Conservation (phyloP, 768 basidiomycete species). For the Gloeopeniophorella convolvens region DNA sequence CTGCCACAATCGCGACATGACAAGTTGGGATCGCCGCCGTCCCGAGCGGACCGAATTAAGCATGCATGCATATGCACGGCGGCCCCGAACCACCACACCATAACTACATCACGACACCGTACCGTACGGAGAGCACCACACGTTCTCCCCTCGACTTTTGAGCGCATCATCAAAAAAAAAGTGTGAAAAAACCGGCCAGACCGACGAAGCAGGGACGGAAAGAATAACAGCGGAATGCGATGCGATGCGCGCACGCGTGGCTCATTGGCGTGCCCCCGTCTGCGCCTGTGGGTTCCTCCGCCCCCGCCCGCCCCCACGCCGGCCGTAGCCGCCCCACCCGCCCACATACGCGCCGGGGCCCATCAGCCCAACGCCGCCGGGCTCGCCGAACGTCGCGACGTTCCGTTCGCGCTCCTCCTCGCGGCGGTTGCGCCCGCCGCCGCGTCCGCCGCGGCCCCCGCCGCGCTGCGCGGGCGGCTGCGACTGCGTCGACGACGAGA, state of each 20-base stretch:
- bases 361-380: slow-evolving; percentile 70
- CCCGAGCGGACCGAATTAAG: too few species aligned
- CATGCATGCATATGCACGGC: too few species aligned
- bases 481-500: slow-evolving; percentile 42
- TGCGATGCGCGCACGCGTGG: background rate
- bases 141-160: too few species aligned
- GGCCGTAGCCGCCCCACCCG: slow-evolving; percentile 68
- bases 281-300: slow-evolving; percentile 28
- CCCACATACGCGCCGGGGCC: slow-evolving; percentile 76
- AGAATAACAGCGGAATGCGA: background rate
- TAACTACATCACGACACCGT: too few species aligned
- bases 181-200: too few species aligned
- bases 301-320: slow-evolving; percentile 39
- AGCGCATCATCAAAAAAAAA: too few species aligned
- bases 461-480: slow-evolving; percentile 31
- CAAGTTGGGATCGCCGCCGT: too few species aligned
- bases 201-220: background rate
- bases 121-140: too few species aligned
- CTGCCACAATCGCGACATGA: too few species aligned
- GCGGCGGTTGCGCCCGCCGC: slow-evolving; percentile 58
- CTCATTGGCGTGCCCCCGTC: slow-evolving; percentile 16
- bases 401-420: slow-evolving; percentile 84
- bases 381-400: slow-evolving; percentile 82
- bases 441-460: slow-evolving; percentile 39
- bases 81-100: too few species aligned